phyloP scores from a whole-genome alignment of 768 basidiomycete species.

The Gyrodon lividus region DNA sequence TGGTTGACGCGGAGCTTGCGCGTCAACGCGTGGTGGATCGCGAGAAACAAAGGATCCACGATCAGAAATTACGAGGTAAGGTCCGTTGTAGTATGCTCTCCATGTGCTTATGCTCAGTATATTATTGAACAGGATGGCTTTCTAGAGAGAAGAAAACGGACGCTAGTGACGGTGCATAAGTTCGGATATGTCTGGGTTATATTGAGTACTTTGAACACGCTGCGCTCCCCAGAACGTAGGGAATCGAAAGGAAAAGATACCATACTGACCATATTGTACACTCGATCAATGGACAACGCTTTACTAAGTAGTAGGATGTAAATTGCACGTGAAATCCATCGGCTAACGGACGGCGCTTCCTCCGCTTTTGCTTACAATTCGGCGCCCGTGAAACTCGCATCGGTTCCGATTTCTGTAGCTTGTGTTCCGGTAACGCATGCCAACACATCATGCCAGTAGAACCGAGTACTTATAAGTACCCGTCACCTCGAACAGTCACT shows the following conservation, averaged over 20 bases:
- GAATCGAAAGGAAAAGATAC: slow-evolving; percentile 14
- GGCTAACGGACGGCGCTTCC: neutral
- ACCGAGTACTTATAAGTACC: neutral
- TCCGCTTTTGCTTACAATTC: too few species aligned
- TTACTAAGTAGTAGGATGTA: neutral
- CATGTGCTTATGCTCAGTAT: neutral
- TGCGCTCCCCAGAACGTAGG: neutral
- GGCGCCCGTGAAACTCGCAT: neutral
- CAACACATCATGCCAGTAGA: neutral
- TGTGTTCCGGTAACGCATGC: neutral
- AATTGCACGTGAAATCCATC: slow-evolving; percentile 13
- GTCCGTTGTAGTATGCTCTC: neutral
- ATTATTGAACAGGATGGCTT: slow-evolving; percentile 27
- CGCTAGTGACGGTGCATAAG: slow-evolving; percentile 3
- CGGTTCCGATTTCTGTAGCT: neutral
- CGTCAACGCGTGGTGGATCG: slow-evolving; percentile 62
- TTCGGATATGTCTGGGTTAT: neutral
- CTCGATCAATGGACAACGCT: slow-evolving; percentile 1
- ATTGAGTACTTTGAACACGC: neutral
- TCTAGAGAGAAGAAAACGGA: slow-evolving; percentile 31
- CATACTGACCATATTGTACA: slow-evolving; percentile 12
- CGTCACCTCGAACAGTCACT: neutral
- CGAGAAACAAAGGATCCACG: slow-evolving; percentile 61
- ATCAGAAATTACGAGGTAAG: slow-evolving; percentile 73
- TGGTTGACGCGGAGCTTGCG: slow-evolving; percentile 63